A percentile compares a stretch with the other conserved stretches of the same genome.
phyloP scores from a whole-genome alignment of 192 early-diverging fungal genomes.

The Backusella luteola region DNA sequence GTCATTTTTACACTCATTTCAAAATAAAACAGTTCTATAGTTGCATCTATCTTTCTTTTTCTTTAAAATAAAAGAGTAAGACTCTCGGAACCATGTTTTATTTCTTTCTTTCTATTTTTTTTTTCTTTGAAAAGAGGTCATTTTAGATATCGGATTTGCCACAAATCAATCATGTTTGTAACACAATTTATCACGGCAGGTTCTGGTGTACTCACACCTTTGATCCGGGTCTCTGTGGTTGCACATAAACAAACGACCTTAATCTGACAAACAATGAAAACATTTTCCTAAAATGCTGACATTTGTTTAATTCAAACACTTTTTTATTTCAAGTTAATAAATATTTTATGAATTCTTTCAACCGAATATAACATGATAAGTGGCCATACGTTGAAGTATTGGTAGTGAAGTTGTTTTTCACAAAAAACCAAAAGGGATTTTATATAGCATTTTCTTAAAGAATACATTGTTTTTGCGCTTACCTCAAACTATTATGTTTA shows the following conservation, averaged over 20 bases:
- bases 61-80: too few species aligned
- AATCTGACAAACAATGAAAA: background rate
- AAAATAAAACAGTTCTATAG: too few species aligned
- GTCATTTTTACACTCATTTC: background rate
- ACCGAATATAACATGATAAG: background rate
- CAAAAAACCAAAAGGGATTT: too few species aligned
- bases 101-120: too few species aligned
- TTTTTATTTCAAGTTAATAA: background rate
- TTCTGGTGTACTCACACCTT: background rate
- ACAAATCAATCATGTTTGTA: background rate
- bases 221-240: too few species aligned
- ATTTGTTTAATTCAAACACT: background rate
- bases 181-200: background rate
- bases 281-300: background rate
- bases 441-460: too few species aligned
- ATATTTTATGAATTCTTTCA: background rate
- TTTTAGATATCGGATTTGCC: background rate
- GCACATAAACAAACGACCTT: too few species aligned
- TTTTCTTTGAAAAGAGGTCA: background rate
- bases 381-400: too few species aligned
- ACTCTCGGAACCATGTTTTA: too few species aligned
- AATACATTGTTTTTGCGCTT: too few species aligned
- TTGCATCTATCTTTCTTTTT: background rate
- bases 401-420: too few species aligned
- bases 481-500: too few species aligned